Base-by-base conservation (phyloP, 2,329 filamentous ascomycete species). In the Raffaelea albimanens region DNA sequence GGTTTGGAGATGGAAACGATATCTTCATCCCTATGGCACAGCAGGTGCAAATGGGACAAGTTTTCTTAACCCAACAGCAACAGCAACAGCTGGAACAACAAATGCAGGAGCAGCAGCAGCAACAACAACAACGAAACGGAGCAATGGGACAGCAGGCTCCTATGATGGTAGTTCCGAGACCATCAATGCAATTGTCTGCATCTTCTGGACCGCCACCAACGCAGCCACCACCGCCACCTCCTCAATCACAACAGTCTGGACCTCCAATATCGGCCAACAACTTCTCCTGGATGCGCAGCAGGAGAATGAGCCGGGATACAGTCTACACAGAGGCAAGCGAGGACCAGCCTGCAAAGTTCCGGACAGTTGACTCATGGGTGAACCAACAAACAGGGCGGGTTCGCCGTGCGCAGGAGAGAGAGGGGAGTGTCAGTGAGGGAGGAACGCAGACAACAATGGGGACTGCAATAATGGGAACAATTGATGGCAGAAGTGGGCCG, bases 301-400 rank as follows among this genome's bases (percentile, higher is more conserved):
- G 44, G 33, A 25, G 42, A 1, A 23, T 34, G 38, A 53, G 44
- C 9, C 57, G 61, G 75, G 74, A 78, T 40, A 78, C 75, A 0
- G 61, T 73, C 2, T 76, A 72, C 54, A 78, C 76, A 0, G 64
- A 69, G 44, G 66, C 69, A 4, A 78, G 73, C 44, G 70, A 79
- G 31, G 76, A 81, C 51, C 60, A 63, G 40, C 71, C 75, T 5
- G 67, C 75, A 14, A 70, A 73, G 4, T 83, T 82, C 59, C 70
- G 76, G 33, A 72, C 68, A 7, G 68, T 84, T 48, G 71, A 68
- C 48, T 81, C 77, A 25, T 85, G 81, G 81, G 80, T 85, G 2
- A 72, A 73, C 53, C 78, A 84, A 57, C 80, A 84, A 60, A 73
- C 72, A 9, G 72, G 72, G 2, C 69, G 76, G 3, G 59, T 79